Evolutionary conservation across 2,329 filamentous ascomycete species (phyloP).

Genomic region (Mariannaea elegans): DNA sequence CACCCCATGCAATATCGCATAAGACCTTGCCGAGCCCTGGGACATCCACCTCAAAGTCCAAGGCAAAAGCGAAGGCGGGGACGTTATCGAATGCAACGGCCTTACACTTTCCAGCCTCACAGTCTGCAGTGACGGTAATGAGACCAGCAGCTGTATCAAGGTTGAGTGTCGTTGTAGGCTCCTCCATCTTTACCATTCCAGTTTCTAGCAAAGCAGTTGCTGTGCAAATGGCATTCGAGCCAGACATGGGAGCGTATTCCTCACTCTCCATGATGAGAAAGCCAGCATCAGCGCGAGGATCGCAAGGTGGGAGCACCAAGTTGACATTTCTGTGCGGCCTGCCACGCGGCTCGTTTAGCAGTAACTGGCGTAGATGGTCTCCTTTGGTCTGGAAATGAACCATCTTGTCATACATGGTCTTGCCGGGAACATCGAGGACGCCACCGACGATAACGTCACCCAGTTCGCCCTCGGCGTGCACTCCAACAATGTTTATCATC

Average conservation of each 20-base stretch:
- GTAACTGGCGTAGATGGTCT: slow-evolving; percentile 51
- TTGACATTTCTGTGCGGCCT: slow-evolving; percentile 51
- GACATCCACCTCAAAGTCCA: slow-evolving; percentile 51
- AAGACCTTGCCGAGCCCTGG: slow-evolving; percentile 50
- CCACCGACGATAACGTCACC: slow-evolving; percentile 60
- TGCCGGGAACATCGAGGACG: slow-evolving; percentile 52
- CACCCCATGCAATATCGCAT: slow-evolving; percentile 58
- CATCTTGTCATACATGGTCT: slow-evolving; percentile 60
- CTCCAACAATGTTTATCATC: slow-evolving; percentile 44
- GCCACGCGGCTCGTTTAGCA: slow-evolving; percentile 58
- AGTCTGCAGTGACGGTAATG: slow-evolving; percentile 51
- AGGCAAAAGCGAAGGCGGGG: slow-evolving; percentile 50
- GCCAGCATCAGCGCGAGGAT: slow-evolving; percentile 54
- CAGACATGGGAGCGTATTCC: slow-evolving; percentile 53
- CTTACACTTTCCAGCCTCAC: slow-evolving; percentile 53
- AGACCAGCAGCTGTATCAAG: slow-evolving; percentile 57
- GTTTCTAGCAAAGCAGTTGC: slow-evolving; percentile 57
- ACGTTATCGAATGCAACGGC: slow-evolving; percentile 56
- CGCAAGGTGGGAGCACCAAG: slow-evolving; percentile 53
- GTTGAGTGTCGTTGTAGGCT: slow-evolving; percentile 51
- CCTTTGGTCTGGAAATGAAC: slow-evolving; percentile 49
- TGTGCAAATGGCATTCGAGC: slow-evolving; percentile 55
- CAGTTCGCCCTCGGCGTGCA: slow-evolving; percentile 53
- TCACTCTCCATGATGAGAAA: slow-evolving; percentile 58
- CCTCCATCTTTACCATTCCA: slow-evolving; percentile 55